These are phyloP conservation scores for Tricholoma flavovirens DNA, from an alignment of 768 basidiomycete species.

Conservation along the genomic window DNA sequence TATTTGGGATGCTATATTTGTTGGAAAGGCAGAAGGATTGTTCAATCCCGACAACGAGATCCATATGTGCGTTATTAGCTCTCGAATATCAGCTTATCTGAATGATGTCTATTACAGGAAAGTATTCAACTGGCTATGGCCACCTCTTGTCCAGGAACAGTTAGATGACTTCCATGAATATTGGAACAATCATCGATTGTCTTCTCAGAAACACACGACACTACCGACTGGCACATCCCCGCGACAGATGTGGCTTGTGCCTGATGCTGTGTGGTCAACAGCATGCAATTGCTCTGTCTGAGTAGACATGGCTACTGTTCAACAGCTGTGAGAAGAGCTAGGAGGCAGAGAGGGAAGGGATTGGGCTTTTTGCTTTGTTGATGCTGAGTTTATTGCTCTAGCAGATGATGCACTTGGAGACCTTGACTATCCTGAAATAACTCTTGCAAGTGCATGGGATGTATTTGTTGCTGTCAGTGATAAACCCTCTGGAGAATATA, in stretches of 20 bases:
- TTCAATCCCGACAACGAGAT: too few species aligned
- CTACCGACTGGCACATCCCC: not conserved
- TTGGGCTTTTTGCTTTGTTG: not conserved
- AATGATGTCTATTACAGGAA: not conserved
- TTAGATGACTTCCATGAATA: not conserved
- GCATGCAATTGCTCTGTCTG: not conserved
- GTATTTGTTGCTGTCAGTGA: conserved; percentile 1
- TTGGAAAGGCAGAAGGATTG: too few species aligned
- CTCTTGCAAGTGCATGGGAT: not conserved
- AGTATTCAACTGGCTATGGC: conserved; percentile 1
- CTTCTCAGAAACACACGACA: not conserved
- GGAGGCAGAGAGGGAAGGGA: not conserved
- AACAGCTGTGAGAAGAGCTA: not conserved
- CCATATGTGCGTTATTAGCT: not conserved
- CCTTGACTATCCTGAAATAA: not conserved
- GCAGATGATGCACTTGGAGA: not conserved
- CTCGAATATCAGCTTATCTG: not conserved
- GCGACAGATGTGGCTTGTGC: not conserved
- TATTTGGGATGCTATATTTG: too few species aligned
- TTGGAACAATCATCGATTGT: not conserved
- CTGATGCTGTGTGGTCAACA: not conserved
- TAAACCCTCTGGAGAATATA: not conserved
- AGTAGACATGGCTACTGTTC: not conserved
- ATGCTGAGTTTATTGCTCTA: not conserved
- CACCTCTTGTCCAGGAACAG: not conserved